Base-by-base conservation (phyloP, 2,329 filamentous ascomycete genomes). In the Rosellinia necatrix region DNA sequence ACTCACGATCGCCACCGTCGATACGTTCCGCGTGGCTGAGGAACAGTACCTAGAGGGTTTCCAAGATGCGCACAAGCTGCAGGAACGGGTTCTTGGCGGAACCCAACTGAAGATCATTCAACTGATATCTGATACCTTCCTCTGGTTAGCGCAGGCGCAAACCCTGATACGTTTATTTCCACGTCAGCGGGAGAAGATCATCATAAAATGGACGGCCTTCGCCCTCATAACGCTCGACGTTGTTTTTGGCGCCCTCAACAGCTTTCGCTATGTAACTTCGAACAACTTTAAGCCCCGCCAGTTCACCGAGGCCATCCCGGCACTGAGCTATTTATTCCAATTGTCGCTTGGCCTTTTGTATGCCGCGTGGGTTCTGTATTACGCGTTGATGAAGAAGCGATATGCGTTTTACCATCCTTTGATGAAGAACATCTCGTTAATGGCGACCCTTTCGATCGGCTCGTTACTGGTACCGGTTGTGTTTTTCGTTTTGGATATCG, bases 191-290 rank as follows among this genome's bases (percentile, higher is more conserved):
- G 94, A 99, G 75, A 97, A 97, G 75, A 87, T 97, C 49, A 90
- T 97, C 64, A 99, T 99, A 76, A 97, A 97, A 76, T 99, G 93
- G 93, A 91, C 93, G 13, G 94, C 93, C 1, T 97, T 97, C 70
- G 92, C 89, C 3, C 83, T 99, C 54, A 97, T 99, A 68, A 84
- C 91, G 0, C 81, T 97, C 57, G 93, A 97, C 70, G 87, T 93
- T 38, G 85, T 92, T 9, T 99, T 99, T 72, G 92, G 89, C 68
- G 91, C 89, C 43, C 82, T 97, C 56, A 96, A 97, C 77, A 94
- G 90, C 67, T 97, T 97, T 68, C 71, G 79, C 49, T 84, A 81
- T 64, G 74, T 75, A 3, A 72, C 74, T 19, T 77, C 76, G 12
- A 78, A 81, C 29, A 81, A 76, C 43, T 79, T 81, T 17, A 82